Conservation (phyloP, 768 basidiomycete species). For the Podaxis pistillaris region DNA sequence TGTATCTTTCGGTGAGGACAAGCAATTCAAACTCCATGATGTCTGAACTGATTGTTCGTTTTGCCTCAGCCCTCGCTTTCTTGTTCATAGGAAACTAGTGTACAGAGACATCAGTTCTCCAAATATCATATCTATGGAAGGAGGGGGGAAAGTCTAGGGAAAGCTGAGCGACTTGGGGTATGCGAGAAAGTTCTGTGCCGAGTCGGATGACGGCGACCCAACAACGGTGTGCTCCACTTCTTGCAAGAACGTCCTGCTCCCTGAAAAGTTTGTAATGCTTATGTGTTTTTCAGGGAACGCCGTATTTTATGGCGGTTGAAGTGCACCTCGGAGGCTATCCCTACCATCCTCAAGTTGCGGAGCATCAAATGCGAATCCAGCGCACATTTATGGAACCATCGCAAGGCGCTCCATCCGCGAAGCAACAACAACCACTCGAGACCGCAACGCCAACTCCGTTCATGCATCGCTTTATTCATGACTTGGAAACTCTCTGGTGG, state of each 20-base stretch:
- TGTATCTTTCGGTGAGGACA: background rate
- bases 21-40: background rate
- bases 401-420: background rate
- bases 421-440: background rate
- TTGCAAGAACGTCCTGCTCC: background rate
- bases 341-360: background rate
- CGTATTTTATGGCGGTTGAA: slow-evolving; percentile 2
- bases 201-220: background rate
- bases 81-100: slow-evolving; percentile 3
- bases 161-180: slow-evolving; percentile 9
- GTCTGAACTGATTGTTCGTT: background rate
- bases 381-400: background rate
- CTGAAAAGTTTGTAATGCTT: too few species aligned
- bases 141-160: background rate
- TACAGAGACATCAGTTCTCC: slow-evolving; percentile 7
- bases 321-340: background rate
- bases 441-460: background rate
- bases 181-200: background rate
- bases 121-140: background rate
- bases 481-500: background rate
- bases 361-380: too few species aligned
- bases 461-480: background rate
- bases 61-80: background rate
- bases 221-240: background rate
- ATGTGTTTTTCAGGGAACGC: background rate